Evolutionary conservation across 495 filamentous ascomycete genomes (phyloP).

Genomic region (Jackrogersella multiformis): DNA sequence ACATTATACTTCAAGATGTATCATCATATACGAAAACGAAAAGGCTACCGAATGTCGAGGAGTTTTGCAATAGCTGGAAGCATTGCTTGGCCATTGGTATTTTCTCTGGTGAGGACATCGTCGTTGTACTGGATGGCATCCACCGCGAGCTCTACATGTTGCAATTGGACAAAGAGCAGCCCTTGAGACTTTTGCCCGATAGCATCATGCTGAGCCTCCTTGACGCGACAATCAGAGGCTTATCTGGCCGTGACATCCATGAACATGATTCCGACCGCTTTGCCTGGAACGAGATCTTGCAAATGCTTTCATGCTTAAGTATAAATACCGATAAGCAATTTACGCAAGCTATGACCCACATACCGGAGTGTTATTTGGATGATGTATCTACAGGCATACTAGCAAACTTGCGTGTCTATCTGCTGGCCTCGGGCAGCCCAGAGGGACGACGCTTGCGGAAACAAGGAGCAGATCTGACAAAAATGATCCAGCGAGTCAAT

Average conservation of each 20-base stretch:
- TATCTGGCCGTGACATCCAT: constrained; percentile 5
- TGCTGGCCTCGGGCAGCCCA: constrained; percentile 21
- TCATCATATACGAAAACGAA: neutral
- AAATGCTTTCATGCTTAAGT: constrained; percentile 28
- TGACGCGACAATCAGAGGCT: constrained; percentile 32
- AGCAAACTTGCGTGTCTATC: constrained; percentile 25
- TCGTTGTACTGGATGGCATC: constrained; percentile 35
- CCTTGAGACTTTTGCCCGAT: neutral
- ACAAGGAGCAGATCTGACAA: neutral
- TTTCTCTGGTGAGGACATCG: constrained; percentile 26
- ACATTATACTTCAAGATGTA: constrained; percentile 21
- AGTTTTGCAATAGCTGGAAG: constrained; percentile 38
- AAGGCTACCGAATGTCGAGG: constrained; percentile 11
- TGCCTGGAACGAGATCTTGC: constrained; percentile 34
- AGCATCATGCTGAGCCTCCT: constrained; percentile 29
- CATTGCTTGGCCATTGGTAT: constrained; percentile 13
- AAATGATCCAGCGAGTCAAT: constrained; percentile 24
- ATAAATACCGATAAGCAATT: constrained; percentile 37
- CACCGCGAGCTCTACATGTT: constrained; percentile 8
- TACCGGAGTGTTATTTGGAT: constrained; percentile 29
- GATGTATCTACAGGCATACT: constrained; percentile 17
- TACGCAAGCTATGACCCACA: constrained; percentile 23
- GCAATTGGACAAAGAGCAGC: neutral
- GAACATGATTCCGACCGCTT: constrained; percentile 8
- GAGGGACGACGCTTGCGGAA: constrained; percentile 6